phyloP scores from a whole-genome alignment of 768 basidiomycete species.

The Russula abietina region DNA sequence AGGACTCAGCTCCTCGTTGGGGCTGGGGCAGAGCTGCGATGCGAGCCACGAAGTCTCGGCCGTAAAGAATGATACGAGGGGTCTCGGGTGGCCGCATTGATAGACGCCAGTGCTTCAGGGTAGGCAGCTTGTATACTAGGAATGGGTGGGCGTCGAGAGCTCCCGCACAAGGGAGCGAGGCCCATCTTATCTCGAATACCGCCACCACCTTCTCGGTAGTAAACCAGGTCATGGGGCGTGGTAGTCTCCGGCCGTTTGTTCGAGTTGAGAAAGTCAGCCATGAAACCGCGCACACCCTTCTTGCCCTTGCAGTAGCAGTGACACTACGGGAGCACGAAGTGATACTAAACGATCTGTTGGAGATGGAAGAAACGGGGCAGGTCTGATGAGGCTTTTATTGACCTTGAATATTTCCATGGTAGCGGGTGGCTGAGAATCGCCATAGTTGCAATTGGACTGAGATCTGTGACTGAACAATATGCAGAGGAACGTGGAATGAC shows the following conservation, averaged over 20 bases:
- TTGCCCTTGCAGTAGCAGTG: constrained; percentile 40
- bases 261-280: constrained; percentile 71
- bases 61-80: too few species aligned
- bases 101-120: constrained; percentile 23
- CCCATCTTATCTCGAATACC: too few species aligned
- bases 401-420: not conserved
- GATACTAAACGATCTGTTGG: too few species aligned
- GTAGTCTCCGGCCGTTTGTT: constrained; percentile 86
- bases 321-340: constrained; percentile 29
- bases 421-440: not conserved
- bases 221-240: constrained; percentile 98
- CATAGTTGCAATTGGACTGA: constrained; percentile 17
- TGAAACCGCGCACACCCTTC: constrained; percentile 58
- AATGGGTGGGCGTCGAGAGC: constrained; percentile 22
- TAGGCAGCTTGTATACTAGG: constrained; percentile 13
- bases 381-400: not conserved
- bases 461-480: constrained; percentile 15
- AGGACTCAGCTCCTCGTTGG: too few species aligned
- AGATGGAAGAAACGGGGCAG: too few species aligned
- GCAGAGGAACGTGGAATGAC: too few species aligned
- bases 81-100: constrained; percentile 22
- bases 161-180: constrained; percentile 26
- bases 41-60: too few species aligned
- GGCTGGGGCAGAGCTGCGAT: too few species aligned
- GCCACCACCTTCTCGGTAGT: too few species aligned